A percentile compares a stretch with the other conserved stretches of the same genome.
Conservation (phyloP, 257 asterid species). For the Prunella vulgaris region DNA sequence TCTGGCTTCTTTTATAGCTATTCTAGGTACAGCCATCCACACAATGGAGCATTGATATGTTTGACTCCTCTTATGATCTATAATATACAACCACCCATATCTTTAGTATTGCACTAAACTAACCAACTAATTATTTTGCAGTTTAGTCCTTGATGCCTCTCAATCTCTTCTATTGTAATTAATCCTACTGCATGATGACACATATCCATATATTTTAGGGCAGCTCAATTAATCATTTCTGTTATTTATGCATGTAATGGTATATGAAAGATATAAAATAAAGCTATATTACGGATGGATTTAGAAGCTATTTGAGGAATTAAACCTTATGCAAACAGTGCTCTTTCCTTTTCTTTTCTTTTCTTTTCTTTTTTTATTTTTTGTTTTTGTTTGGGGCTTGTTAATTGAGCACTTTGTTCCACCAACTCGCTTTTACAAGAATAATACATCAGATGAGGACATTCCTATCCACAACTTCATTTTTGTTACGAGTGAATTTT, state of each 20-base stretch:
- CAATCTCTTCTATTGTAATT: background rate
- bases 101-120: background rate
- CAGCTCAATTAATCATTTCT: no score
- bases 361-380: no score
- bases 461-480: no score
- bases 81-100: background rate
- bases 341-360: background rate
- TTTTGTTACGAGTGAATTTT: background rate
- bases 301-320: background rate
- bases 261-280: background rate
- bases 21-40: background rate
- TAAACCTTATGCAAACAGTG: background rate
- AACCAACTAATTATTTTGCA: background rate
- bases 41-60: background rate
- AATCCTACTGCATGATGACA: background rate
- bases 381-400: background rate
- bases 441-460: background rate
- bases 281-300: background rate
- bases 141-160: background rate
- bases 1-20: background rate
- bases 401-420: background rate
- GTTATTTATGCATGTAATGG: background rate
- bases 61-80: background rate
- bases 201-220: no score
- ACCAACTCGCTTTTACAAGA: background rate